Conservation (phyloP, 202 grass and related monocot genomes). For the Setaria viridis region DNA sequence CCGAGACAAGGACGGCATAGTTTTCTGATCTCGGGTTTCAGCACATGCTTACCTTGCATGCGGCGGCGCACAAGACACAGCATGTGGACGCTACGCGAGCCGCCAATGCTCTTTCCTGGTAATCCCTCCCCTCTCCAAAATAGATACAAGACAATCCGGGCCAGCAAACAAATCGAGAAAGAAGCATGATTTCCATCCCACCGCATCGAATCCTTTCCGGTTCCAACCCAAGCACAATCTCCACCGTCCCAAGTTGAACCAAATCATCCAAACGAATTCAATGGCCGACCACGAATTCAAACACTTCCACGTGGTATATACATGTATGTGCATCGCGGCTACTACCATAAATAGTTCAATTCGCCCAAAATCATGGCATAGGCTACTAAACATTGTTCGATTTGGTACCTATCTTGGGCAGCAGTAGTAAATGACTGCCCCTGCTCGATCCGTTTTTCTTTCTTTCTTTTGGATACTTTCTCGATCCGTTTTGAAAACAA, state of each 20-base stretch:
- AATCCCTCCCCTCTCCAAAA: constrained; percentile 29
- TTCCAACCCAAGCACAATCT: constrained; percentile 25
- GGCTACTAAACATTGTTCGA: not conserved
- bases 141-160: constrained; percentile 24
- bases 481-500: not conserved
- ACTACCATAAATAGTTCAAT: not conserved
- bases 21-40: constrained; percentile 29
- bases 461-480: too few relatives aligned
- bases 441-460: not conserved
- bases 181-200: not conserved
- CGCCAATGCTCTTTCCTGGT: constrained; percentile 9
- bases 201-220: not conserved
- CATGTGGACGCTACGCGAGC: constrained; percentile 8
- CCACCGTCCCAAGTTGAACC: constrained; percentile 20
- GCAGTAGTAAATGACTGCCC: constrained; percentile 31
- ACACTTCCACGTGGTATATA: not conserved
- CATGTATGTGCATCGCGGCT: not conserved
- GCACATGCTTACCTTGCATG: constrained; percentile 29
- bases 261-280: constrained; percentile 9
- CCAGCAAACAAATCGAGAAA: constrained; percentile 21
- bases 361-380: not conserved
- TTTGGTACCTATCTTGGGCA: not conserved
- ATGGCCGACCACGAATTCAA: not conserved
- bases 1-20: not conserved
- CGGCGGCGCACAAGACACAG: not conserved